Conservation (phyloP, 2,329 filamentous ascomycete genomes). For the Zymoseptoria brevis region DNA sequence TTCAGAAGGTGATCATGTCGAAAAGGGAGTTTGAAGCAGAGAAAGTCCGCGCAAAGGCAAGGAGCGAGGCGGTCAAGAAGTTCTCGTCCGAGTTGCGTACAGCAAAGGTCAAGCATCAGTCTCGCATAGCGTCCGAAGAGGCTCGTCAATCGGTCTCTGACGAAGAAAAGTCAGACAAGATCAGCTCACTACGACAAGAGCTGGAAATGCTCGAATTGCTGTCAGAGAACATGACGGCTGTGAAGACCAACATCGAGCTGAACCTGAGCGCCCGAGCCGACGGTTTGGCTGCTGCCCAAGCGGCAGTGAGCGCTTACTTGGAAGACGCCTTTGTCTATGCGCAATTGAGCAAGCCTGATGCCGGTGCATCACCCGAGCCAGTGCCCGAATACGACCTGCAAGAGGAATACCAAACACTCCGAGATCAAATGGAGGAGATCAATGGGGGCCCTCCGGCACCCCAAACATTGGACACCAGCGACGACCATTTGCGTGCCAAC, state of each 20-base stretch:
- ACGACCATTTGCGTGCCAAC: neutral
- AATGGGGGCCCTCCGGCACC: neutral
- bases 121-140: neutral
- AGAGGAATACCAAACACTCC: constrained; percentile 6
- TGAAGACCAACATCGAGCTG: neutral
- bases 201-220: constrained; percentile 2
- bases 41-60: no score
- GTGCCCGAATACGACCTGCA: constrained; percentile 2
- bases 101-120: neutral
- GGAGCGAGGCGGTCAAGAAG: no score
- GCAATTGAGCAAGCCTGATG: neutral
- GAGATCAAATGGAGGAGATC: neutral
- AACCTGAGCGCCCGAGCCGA: neutral
- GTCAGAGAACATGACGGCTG: neutral
- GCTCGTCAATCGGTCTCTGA: neutral
- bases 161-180: neutral
- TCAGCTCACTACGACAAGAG: neutral
- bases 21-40: no score
- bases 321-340: constrained; percentile 5
- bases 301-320: neutral
- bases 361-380: neutral
- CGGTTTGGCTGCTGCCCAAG: neutral
- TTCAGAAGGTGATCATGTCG: no score
- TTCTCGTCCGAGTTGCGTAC: no score
- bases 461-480: neutral